A percentile compares a stretch with the other conserved stretches of the same genome.
Evolutionary conservation across 495 filamentous ascomycete species (phyloP).

Genomic region (Stereocaulon alpinum): DNA sequence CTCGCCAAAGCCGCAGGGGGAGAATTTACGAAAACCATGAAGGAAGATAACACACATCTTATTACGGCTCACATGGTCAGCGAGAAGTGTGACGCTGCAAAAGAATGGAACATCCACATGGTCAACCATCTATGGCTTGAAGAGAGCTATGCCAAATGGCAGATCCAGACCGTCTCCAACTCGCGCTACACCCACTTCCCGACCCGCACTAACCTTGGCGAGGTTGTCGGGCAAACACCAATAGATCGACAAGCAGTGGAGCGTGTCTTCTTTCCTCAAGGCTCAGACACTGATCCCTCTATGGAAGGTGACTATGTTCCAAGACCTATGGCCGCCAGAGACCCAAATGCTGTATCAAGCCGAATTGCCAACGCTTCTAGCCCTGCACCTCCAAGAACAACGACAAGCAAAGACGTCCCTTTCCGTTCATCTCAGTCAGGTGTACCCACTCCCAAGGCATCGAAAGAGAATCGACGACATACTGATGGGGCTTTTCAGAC

Average conservation of each 20-base stretch:
- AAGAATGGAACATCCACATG: conserved; percentile 83
- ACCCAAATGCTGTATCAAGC: conserved; percentile 26
- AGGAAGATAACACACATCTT: conserved; percentile 86
- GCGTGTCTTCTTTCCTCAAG: conserved; percentile 40
- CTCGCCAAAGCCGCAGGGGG: conserved; percentile 73
- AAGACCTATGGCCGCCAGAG: conserved; percentile 31
- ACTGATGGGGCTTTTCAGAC: conserved; percentile 32
- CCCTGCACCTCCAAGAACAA: conserved; percentile 3
- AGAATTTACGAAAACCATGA: conserved; percentile 85
- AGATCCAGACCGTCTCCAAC: conserved; percentile 54
- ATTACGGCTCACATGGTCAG: conserved; percentile 79
- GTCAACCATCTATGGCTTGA: conserved; percentile 97
- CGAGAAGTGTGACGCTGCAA: conserved; percentile 84
- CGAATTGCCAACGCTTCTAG: not conserved
- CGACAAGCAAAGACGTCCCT: conserved; percentile 9
- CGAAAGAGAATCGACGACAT: conserved; percentile 16
- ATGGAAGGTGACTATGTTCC: conserved; percentile 19
- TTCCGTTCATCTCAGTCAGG: conserved; percentile 17
- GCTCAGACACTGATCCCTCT: conserved; percentile 23
- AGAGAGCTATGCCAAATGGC: conserved; percentile 86
- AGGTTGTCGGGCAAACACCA: conserved; percentile 79
- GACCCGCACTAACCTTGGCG: conserved; percentile 76
- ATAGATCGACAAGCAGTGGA: conserved; percentile 49
- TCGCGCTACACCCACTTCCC: conserved; percentile 75
- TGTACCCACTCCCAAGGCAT: conserved; percentile 16